These are phyloP conservation scores for Prunus mongolica DNA, from an alignment of 306 rosid species.

Conservation along the genomic window DNA sequence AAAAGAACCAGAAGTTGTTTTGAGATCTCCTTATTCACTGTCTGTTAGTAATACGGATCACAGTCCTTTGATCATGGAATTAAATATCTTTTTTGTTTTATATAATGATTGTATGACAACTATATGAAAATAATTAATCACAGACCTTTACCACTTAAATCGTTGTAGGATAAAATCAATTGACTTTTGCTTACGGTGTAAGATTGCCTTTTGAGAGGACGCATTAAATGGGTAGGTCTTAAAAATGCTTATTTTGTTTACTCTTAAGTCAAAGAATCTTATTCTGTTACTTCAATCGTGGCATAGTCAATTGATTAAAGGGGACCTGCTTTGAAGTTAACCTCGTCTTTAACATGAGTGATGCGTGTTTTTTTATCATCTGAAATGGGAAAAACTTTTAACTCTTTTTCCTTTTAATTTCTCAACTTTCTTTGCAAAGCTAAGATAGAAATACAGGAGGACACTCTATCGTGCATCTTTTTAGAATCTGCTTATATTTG, in stretches of 20 bases:
- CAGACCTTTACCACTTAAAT: too few relatives aligned
- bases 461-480: constrained; percentile 13
- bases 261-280: neutral
- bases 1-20: neutral
- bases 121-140: too few relatives aligned
- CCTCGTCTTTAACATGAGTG: neutral
- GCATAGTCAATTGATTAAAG: neutral
- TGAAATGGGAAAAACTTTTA: neutral
- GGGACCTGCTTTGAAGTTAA: neutral
- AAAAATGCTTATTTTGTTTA: neutral
- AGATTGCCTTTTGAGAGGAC: neutral
- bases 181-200: too few relatives aligned
- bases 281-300: neutral
- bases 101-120: neutral
- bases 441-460: constrained; percentile 23
- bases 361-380: neutral
- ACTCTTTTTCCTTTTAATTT: neutral
- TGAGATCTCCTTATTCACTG: neutral
- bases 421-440: constrained; percentile 2
- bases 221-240: neutral
- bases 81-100: neutral
- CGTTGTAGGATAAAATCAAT: too few relatives aligned
- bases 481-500: constrained; percentile 34
- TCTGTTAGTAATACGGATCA: neutral
- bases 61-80: neutral